Percentiles rank a stretch among this genome's conserved stretches.
Conservation (phyloP, 2,329 filamentous ascomycete genomes). For the Talaromyces sp. region DNA sequence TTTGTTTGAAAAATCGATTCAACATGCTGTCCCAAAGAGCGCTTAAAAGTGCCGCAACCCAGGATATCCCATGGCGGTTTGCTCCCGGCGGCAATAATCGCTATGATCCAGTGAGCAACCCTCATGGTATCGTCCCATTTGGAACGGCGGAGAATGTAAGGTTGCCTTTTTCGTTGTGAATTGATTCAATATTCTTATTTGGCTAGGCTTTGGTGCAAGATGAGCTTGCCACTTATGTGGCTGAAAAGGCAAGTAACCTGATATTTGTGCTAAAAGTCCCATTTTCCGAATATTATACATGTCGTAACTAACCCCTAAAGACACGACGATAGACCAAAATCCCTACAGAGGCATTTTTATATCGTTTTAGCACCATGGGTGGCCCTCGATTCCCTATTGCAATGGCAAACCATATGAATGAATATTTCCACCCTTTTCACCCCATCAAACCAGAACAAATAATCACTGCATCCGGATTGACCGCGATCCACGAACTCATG, state of each 20-base stretch:
- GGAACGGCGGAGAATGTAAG: slow-evolving; percentile 5
- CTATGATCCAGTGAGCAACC: not conserved
- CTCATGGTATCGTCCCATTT: slow-evolving; percentile 2
- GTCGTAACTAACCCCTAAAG: not conserved
- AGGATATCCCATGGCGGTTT: slow-evolving; percentile 8
- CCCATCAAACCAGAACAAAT: slow-evolving; percentile 34
- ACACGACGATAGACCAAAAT: not conserved
- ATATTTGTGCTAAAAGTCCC: not conserved
- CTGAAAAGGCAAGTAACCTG: slow-evolving; percentile 25
- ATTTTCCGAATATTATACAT: not conserved
- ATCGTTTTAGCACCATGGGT: slow-evolving; percentile 36
- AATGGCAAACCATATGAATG: slow-evolving; percentile 40
- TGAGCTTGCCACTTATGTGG: slow-evolving; percentile 35
- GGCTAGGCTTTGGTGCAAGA: slow-evolving; percentile 30
- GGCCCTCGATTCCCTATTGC: slow-evolving; percentile 33
- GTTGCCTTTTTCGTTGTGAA: not conserved
- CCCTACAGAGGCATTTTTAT: slow-evolving; percentile 30
- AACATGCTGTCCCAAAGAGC: slow-evolving; percentile 5
- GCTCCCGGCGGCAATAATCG: not conserved
- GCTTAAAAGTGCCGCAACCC: not conserved
- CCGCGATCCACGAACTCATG: slow-evolving; percentile 40
- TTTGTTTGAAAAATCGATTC: not conserved
- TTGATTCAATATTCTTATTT: not conserved
- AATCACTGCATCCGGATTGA: slow-evolving; percentile 36
- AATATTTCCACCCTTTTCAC: slow-evolving; percentile 31